Evolutionary conservation across 371 early-diverging fungal genomes (phyloP).

Genomic region (Apophysomyces ossiformis): DNA sequence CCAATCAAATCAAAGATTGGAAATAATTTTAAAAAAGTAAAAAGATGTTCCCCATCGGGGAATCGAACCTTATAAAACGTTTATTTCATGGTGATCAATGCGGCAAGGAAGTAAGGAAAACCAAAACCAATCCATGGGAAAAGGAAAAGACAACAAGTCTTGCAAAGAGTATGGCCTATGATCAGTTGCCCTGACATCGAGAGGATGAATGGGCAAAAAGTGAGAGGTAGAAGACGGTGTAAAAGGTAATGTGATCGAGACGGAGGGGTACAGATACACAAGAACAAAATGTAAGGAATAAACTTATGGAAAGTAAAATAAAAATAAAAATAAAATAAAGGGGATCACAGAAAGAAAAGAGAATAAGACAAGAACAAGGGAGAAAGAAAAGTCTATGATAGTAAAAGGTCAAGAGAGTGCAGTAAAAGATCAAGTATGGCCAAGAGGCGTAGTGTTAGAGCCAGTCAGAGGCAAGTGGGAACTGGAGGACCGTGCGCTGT

Average conservation of each 20-base stretch:
- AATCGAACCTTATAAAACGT: constrained; percentile 9
- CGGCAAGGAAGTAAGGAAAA: neutral
- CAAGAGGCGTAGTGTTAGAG: neutral
- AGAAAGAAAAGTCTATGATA: neutral
- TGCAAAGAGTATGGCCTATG: constrained; percentile 2
- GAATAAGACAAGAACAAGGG: too few species aligned
- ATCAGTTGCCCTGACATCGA: constrained; percentile 7
- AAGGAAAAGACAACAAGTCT: constrained; percentile 7
- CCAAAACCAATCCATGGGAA: constrained; percentile 1
- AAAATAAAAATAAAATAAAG: neutral
- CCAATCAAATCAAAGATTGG: too few species aligned
- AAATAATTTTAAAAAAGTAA: too few species aligned
- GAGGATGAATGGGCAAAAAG: constrained; percentile 10
- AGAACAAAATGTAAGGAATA: too few species aligned
- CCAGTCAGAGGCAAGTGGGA: neutral
- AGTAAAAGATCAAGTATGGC: neutral
- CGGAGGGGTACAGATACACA: too few species aligned
- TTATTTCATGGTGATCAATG: constrained; percentile 5
- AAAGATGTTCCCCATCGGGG: neutral
- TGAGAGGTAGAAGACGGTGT: neutral
- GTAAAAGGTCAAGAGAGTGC: neutral
- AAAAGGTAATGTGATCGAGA: neutral
- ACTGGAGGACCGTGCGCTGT: neutral
- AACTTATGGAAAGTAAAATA: neutral
- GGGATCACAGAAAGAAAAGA: neutral